Base-by-base conservation (phyloP, 768 basidiomycete genomes). In the Hydnomerulius pinastri region DNA sequence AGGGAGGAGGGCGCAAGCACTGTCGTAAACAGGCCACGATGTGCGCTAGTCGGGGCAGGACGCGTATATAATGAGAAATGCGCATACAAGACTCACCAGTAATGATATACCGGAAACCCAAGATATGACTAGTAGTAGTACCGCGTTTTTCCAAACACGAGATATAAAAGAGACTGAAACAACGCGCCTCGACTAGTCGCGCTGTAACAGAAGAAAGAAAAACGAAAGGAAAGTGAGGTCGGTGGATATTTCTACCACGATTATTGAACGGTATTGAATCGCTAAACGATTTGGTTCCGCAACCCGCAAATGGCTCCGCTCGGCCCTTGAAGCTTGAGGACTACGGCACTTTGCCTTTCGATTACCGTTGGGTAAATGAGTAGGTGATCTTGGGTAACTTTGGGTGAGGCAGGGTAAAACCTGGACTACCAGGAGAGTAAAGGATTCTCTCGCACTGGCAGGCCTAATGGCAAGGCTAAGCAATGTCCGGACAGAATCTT, bases 241-340 rank as follows among this genome's bases (percentile, higher is more conserved):
- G 51, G 67, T 57, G 67, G 42, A 65, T 67, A 58, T 63, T 68
- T 71, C 61, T 63, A 41, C 61, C 56, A 61, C 53, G 61, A 70
- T 46, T 70, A 64, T 64, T 60, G 66, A 61, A 68, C 60, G 68
- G 61, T 62, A 68, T 70, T 66, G 60, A 63, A 43, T 68, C 64
- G 65, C 67, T 68, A 69, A 70, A 40, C 15, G 48, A 65, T 58
- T 69, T 67, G 61, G 59, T 69, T 69, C 67, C 67, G 67, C 63
- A 59, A 63, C 23, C 25, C 42, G 48, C 51, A 67, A 70, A 69
- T 65, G 56, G 56, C 29, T 55, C 67, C 65, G 69, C 57, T 55
- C 54, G 45, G 58, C 54, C 50, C 51, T 42, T 36, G 10, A 28
- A 28, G 25, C 18, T 24, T 36, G 48, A 44, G n/a, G n/a, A n/a